Percentiles rank a stretch among this genome's conserved stretches.
Evolutionary conservation across 768 basidiomycete genomes (phyloP).

Genomic region (Phanerodontia chrysosporium): DNA sequence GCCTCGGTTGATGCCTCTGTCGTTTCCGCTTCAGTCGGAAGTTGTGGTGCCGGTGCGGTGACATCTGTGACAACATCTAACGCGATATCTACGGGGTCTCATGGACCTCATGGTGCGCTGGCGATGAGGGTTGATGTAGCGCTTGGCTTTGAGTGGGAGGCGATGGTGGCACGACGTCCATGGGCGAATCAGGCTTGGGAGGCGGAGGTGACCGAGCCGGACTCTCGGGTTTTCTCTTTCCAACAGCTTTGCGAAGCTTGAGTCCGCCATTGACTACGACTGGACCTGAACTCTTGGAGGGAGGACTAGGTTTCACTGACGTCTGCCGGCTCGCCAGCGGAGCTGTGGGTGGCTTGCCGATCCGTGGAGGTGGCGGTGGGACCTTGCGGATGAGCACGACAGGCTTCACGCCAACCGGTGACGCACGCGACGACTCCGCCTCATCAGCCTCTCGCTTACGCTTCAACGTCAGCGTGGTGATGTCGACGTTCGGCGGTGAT

Average conservation of each 20-base stretch:
- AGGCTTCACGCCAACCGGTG: conserved; percentile 22
- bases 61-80: neutral
- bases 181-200: neutral
- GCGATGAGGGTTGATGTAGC: neutral
- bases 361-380: neutral
- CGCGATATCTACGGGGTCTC: neutral
- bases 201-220: neutral
- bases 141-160: neutral
- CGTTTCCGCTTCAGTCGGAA: neutral
- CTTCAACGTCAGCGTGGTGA: conserved; percentile 24
- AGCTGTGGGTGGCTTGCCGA: conserved; percentile 11
- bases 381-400: conserved; percentile 33
- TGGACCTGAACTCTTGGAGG: conserved; percentile 5
- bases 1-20: neutral
- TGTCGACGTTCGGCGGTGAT: neutral
- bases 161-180: neutral
- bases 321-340: neutral
- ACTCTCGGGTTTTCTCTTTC: conserved; percentile 26
- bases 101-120: neutral
- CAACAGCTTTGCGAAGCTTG: conserved; percentile 37
- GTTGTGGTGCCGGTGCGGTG: neutral
- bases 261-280: conserved; percentile 24
- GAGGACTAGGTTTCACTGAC: neutral
- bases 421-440: conserved; percentile 4
- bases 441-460: conserved; percentile 27